Base-by-base conservation (phyloP, 2,329 filamentous ascomycete genomes). In the Tolypocladium nubicola region DNA sequence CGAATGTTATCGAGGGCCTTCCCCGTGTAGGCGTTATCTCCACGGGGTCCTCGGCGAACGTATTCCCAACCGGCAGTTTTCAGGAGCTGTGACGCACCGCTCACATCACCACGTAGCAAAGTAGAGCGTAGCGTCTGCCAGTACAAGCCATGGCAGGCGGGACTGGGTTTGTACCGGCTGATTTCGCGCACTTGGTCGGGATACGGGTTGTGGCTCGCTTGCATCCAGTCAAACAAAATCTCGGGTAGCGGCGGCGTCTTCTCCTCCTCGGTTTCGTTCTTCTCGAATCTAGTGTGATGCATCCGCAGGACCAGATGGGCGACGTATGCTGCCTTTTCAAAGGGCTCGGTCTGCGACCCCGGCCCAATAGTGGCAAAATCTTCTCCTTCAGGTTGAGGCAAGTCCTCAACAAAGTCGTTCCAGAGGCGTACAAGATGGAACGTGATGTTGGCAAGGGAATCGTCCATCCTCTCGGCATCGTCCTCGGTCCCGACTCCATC, bases 101-200 rank as follows among this genome's bases (percentile, higher is more conserved):
- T 64, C 49, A 96, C 81, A 58, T 87, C 86, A 47, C 92, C 93
- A 52, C 91, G 87, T 33, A 96, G 76, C 26, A 92, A 77, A 16
- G 85, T 78, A 57, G 83, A 83, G 64, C 87, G 88, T n/a, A 96
- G 76, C 1, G 85, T 85, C 67, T 92, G 89, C 93, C 93, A 97
- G 72, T 90, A 97, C 40, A 88, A 77, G 33, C 79, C 76, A 65
- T 94, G 89, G 49, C 84, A 84, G 2, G 90, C 87, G 26, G 91
- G 89, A 59, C 88, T 88, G 1, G 89, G 88, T 52, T 79, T 79
- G 63, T 85, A 74, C 35, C 79, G 77, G 60, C 82, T 75, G 30
- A 97, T 79, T 4, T 84, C 77, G 41, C 83, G 76, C 30, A 88
- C 75, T 65, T 92, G 87, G 55, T 83, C 79, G 2, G 80, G 79